Conservation (phyloP, 2,329 filamentous ascomycete species). For the Aureobasidium sp. region DNA sequence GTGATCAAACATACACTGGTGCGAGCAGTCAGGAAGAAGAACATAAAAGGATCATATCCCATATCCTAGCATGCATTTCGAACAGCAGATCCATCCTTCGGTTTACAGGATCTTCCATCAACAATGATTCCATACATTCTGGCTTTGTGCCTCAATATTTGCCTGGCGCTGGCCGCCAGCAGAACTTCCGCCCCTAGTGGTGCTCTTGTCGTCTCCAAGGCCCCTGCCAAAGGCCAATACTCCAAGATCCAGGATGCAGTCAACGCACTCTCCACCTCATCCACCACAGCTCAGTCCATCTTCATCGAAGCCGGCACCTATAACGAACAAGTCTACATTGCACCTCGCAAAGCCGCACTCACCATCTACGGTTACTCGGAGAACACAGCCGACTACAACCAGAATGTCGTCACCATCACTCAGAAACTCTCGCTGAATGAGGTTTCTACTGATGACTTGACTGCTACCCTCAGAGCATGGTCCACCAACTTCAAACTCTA, state of each 20-base stretch:
- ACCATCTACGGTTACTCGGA: slow-evolving; percentile 54
- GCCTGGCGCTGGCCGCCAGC: slow-evolving; percentile 24
- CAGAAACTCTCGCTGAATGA: slow-evolving; percentile 42
- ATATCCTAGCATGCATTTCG: background rate
- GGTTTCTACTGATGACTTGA: slow-evolving; percentile 48
- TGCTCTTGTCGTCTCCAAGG: slow-evolving; percentile 42
- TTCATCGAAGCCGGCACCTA: slow-evolving; percentile 58
- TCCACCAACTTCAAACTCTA: slow-evolving; percentile 52
- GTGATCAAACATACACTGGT: background rate
- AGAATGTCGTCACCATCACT: slow-evolving; percentile 53
- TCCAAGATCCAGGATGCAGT: slow-evolving; percentile 51
- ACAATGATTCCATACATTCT: slow-evolving; percentile 11
- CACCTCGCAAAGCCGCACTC: slow-evolving; percentile 41
- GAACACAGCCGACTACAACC: slow-evolving; percentile 45
- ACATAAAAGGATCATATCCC: background rate
- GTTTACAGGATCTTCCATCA: background rate
- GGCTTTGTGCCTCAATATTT: slow-evolving; percentile 17
- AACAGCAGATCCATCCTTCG: background rate
- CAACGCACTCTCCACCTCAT: slow-evolving; percentile 48
- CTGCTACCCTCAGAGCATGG: slow-evolving; percentile 43
- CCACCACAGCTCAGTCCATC: slow-evolving; percentile 49
- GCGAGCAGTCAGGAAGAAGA: background rate
- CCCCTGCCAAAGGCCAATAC: slow-evolving; percentile 30
- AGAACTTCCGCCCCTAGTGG: slow-evolving; percentile 44
- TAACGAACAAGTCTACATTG: slow-evolving; percentile 53